A percentile compares a stretch with the other conserved stretches of the same genome.
These are phyloP conservation scores for Euclidium syriacum DNA, from an alignment of 345 rosid genomes.

Conservation along the genomic window DNA sequence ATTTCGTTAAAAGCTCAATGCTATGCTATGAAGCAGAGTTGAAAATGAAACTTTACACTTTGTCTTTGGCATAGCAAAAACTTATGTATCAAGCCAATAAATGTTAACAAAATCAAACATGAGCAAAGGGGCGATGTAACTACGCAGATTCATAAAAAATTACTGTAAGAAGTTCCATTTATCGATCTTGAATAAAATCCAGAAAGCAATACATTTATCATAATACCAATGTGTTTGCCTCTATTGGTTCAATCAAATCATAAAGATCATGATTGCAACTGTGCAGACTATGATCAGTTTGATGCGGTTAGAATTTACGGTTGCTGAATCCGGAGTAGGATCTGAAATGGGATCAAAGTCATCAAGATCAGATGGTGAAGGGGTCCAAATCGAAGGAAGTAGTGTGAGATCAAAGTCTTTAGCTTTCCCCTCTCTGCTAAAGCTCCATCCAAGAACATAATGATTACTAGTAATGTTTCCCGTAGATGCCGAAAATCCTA, in stretches of 20 bases:
- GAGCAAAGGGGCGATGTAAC: not conserved
- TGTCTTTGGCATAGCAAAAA: not conserved
- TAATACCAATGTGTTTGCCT: not conserved
- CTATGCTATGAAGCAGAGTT: not conserved
- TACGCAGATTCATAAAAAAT: not conserved
- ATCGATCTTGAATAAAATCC: not conserved
- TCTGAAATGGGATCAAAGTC: constrained; percentile 6
- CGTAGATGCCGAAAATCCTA: constrained; percentile 62
- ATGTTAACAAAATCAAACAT: not conserved
- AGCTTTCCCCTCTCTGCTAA: constrained; percentile 42
- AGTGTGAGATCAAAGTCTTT: constrained; percentile 32
- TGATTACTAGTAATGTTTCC: constrained; percentile 37
- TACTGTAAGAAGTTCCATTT: not conserved
- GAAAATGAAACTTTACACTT: not conserved
- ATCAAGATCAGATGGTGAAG: constrained; percentile 8
- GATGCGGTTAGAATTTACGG: not conserved
- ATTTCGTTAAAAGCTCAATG: not conserved
- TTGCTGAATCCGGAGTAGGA: constrained; percentile 11
- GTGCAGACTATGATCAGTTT: constrained; percentile 5
- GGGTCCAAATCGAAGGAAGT: constrained; percentile 46
- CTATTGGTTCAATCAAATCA: constrained; percentile 7
- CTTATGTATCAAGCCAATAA: not conserved
- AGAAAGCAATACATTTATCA: constrained; percentile 3
- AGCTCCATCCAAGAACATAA: constrained; percentile 60
- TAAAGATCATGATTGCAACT: not conserved